Evolutionary conservation across 345 rosid species (phyloP).

Genomic region (Luvunga scandens): DNA sequence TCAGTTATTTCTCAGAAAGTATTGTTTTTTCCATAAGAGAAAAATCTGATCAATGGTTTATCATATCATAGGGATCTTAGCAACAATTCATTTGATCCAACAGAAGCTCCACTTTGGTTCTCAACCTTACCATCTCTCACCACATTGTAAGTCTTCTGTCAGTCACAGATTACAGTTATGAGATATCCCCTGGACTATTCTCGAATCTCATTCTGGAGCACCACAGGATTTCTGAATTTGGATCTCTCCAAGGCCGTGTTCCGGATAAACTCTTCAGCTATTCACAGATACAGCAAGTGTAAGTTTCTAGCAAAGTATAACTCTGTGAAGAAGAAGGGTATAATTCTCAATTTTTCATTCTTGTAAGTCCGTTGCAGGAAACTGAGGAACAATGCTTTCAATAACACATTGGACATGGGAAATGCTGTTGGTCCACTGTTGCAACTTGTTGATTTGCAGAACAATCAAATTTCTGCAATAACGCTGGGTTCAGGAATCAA

Average conservation of each 20-base stretch:
- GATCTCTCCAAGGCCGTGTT: slow-evolving; percentile 63
- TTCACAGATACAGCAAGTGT: slow-evolving; percentile 86
- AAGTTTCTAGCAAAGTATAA: slow-evolving; percentile 25
- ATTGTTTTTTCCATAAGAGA: not conserved
- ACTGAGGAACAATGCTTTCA: slow-evolving; percentile 65
- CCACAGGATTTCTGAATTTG: slow-evolving; percentile 70
- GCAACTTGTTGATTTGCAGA: slow-evolving; percentile 67
- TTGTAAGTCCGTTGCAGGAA: slow-evolving; percentile 42
- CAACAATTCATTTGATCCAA: slow-evolving; percentile 65
- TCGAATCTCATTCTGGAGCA: slow-evolving; percentile 2
- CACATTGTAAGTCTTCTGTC: slow-evolving; percentile 58
- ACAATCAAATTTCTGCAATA: slow-evolving; percentile 69
- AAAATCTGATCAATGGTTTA: not conserved
- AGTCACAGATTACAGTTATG: not conserved
- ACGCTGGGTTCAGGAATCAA: slow-evolving; percentile 54
- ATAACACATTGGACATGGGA: slow-evolving; percentile 59
- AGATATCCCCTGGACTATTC: not conserved
- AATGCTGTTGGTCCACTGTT: slow-evolving; percentile 53
- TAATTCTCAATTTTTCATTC: not conserved
- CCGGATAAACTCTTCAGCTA: slow-evolving; percentile 62
- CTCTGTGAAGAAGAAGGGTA: not conserved
- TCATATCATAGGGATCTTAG: slow-evolving; percentile 74
- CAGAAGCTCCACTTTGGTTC: slow-evolving; percentile 83
- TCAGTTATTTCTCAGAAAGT: not conserved
- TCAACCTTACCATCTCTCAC: slow-evolving; percentile 78